Evolutionary conservation across 2,329 filamentous ascomycete species (phyloP), one percentile per base, ranked within the genome.

Genomic region (Botrytis squamosa): DNA sequence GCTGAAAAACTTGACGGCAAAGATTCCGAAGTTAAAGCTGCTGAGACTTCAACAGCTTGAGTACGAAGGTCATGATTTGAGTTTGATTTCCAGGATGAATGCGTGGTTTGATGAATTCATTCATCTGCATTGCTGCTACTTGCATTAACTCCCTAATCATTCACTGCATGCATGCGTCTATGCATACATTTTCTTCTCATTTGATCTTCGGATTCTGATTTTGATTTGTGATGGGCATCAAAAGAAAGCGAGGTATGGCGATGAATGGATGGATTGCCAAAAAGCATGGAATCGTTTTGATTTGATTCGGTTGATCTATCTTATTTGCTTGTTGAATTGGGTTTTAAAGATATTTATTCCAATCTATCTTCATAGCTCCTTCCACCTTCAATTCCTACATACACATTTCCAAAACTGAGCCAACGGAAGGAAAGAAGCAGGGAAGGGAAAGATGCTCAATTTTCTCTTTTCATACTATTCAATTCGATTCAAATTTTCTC

Each of bases 1-100:
- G 85, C 85, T 4, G 83, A 80, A 72, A 80, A 81, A 75, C 60
- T 79, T 42, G 80, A 81, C 70, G 75, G 74, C 68, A 78, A 77
- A 22, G 78, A 79, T 63, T 74, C 49, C 8, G 77, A 78, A 73
- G 59, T 73, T 63, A 71, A 59, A 42, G 38, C 60, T 40, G 33
- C 6, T 49, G 76, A 77, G 71, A 57, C 74, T 62, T 71, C 60
- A 1, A n/a, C 49, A 29, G n/a, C 52, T 57, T 57, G 52, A 57
- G n/a, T 42, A 18, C 70, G 67, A 76, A 63, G 74, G 16, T 55
- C 29, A 42, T 38, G 10, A 42, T 33, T 25, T 68, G 18, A 57
- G 4, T 42, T 57, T 62, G 33, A 16, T 40, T 38, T 12, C 33
- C 40, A 29, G 36, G 33, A 36, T 66, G 33, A 36, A 22, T 49